Percentiles rank a stretch among this genome's conserved stretches.
Conservation (phyloP, 2,329 filamentous ascomycete genomes). For the Ascosphaera apis region DNA sequence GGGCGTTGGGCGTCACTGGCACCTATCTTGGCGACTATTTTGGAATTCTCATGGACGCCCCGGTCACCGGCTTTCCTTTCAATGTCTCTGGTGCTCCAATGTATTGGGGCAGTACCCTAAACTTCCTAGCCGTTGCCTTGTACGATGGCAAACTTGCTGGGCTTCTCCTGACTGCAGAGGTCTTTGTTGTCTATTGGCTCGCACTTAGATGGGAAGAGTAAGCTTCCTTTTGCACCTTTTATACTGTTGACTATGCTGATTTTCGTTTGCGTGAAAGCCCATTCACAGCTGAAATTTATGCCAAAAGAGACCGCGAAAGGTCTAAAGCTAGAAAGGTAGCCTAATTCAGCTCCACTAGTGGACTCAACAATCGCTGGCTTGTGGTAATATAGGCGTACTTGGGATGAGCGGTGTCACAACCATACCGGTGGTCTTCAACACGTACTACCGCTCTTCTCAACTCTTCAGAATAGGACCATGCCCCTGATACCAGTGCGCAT, state of each 20-base stretch:
- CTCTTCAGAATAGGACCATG: too few species aligned
- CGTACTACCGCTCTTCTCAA: background rate
- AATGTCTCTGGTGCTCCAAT: slow-evolving; percentile 78
- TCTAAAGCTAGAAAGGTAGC: slow-evolving; percentile 13
- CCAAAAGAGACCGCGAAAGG: slow-evolving; percentile 34
- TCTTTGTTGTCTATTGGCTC: slow-evolving; percentile 55
- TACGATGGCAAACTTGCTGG: slow-evolving; percentile 76
- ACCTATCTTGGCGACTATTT: slow-evolving; percentile 98
- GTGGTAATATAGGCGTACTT: too few species aligned
- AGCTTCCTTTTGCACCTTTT: slow-evolving; percentile 8
- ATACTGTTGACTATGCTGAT: background rate
- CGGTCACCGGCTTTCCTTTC: slow-evolving; percentile 90
- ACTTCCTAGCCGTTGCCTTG: slow-evolving; percentile 71
- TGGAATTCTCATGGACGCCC: slow-evolving; percentile 87
- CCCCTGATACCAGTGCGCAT: too few species aligned
- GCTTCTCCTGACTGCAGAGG: slow-evolving; percentile 48
- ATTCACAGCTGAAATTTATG: slow-evolving; percentile 83
- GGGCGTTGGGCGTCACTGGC: slow-evolving; percentile 75
- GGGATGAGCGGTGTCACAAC: background rate
- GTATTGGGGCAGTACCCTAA: slow-evolving; percentile 88
- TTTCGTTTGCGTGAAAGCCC: slow-evolving; percentile 25
- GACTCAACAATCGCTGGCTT: background rate
- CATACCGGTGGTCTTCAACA: background rate
- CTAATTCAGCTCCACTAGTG: background rate
- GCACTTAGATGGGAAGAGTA: slow-evolving; percentile 69